phyloP scores from a whole-genome alignment of 2,329 filamentous ascomycete genomes.

The Paecilomyces fulvus region DNA sequence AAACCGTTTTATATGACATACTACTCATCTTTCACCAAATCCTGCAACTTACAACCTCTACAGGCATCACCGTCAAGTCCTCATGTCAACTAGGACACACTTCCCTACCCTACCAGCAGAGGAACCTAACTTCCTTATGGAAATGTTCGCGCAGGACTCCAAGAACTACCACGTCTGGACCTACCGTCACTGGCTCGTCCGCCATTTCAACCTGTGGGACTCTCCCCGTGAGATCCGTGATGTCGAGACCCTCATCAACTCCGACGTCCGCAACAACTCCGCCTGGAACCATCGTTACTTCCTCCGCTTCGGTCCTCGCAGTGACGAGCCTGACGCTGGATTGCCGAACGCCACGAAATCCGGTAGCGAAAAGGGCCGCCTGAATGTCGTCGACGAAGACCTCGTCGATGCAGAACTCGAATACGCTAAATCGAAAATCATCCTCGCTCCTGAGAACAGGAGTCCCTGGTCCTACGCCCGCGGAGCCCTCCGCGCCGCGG shows the following conservation, averaged over 20 bases:
- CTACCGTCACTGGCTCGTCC: slow-evolving; percentile 74
- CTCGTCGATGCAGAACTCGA: slow-evolving; percentile 66
- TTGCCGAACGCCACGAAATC: slow-evolving; percentile 18
- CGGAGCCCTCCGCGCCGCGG: slow-evolving; percentile 63
- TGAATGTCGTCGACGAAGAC: slow-evolving; percentile 47
- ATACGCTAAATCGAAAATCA: slow-evolving; percentile 65
- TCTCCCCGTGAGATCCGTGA: slow-evolving; percentile 56
- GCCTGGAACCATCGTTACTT: slow-evolving; percentile 98
- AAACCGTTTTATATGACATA: slow-evolving; percentile 29
- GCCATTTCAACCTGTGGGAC: slow-evolving; percentile 51
- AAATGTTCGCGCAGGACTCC: slow-evolving; percentile 75
- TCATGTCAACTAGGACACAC: slow-evolving; percentile 40
- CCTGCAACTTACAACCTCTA: slow-evolving; percentile 7
- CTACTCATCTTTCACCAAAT: slow-evolving; percentile 46
- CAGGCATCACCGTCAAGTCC: slow-evolving; percentile 52
- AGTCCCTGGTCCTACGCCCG: slow-evolving; percentile 88
- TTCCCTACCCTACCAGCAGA: slow-evolving; percentile 51
- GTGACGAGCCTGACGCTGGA: slow-evolving; percentile 30
- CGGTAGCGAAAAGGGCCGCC: slow-evolving; percentile 19
- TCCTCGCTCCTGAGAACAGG: slow-evolving; percentile 81
- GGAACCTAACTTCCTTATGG: slow-evolving; percentile 66
- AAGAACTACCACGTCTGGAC: slow-evolving; percentile 99
- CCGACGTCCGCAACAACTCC: slow-evolving; percentile 89
- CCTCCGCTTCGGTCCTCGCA: slow-evolving; percentile 64
- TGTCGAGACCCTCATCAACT: slow-evolving; percentile 62